Percentiles rank a stretch among this genome's conserved stretches.
phyloP scores from a whole-genome alignment of 148 eudicot species.

The Persicaria maculosa region DNA sequence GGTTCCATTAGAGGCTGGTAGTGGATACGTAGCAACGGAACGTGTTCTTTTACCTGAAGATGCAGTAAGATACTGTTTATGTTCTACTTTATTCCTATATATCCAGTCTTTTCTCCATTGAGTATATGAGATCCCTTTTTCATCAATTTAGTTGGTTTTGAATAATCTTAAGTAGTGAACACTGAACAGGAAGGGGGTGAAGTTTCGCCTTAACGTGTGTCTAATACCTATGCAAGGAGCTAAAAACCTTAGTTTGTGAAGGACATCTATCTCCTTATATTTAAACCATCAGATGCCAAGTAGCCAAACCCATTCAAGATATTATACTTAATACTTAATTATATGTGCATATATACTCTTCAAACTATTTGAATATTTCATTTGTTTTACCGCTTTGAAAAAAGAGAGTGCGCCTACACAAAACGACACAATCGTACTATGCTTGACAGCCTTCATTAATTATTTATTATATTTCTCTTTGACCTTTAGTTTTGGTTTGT shows the following conservation, averaged over 20 bases:
- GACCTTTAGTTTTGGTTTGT: not conserved
- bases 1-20: constrained; percentile 66
- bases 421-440: not conserved
- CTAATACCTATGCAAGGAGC: not conserved
- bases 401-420: not conserved
- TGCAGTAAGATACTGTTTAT: constrained; percentile 52
- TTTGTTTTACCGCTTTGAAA: not conserved
- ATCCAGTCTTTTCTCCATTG: not conserved
- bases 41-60: constrained; percentile 82
- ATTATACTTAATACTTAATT: not conserved
- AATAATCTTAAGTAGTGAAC: not conserved
- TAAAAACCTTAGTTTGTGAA: not conserved
- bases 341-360: not conserved
- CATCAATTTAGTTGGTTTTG: not conserved
- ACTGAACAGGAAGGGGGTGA: not conserved
- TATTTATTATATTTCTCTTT: not conserved
- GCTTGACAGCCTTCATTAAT: not conserved
- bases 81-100: not conserved
- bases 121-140: not conserved
- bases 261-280: not conserved
- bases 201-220: not conserved
- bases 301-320: not conserved
- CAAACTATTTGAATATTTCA: not conserved
- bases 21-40: constrained; percentile 59
- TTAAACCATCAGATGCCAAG: not conserved